Evolutionary conservation across 2,329 filamentous ascomycete genomes (phyloP), one percentile per base, ranked within the genome.

Genomic region (Diaporthe humulicola): DNA sequence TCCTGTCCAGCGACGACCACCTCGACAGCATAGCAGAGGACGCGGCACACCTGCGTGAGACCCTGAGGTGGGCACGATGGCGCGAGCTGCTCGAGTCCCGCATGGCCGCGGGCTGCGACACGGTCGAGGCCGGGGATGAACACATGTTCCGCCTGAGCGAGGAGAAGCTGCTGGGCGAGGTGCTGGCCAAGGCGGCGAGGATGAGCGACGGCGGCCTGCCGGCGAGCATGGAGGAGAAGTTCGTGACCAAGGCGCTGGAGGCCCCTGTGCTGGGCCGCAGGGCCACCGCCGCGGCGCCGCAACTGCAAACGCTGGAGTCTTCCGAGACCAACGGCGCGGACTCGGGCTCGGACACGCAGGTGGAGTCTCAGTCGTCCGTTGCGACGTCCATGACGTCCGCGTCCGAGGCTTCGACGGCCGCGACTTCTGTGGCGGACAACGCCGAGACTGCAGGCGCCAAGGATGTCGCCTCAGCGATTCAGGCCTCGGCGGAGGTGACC

Each of bases 111-210:
- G 88, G 97, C 7, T 98, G 96, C 83, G 95, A 98, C 79, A 93
- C 89, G 0, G 93, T 97, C 15, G 93, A 97, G 45, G 94, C 94
- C 0, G 94, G 93, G 19, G 94, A 94, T 75, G 95, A 98, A 82
- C 90, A 86, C 72, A 95, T 98, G 94, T 98, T 94, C 83, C 91
- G 95, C 17, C 85, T 98, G 33, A 97, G 88, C 78, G 89, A 94
- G 79, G 85, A 87, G 17, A 98, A 95, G 81, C 88, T 98, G 0
- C 80, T 93, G 9, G 80, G 83, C 2, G 88, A 93, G 73, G 80
- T 98, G 0, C 77, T 96, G 9, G 80, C 83, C 25, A 98, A 98
- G 83, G 95, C 95, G 7, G 87, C 88, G 76, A 87, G 87, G 7
- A 93, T 97, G 88, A 87, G 88, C n/a, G 83, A 85, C 6, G 86